phyloP scores from a whole-genome alignment of 2,329 filamentous ascomycete species.

The Chaetomium strumarium region DNA sequence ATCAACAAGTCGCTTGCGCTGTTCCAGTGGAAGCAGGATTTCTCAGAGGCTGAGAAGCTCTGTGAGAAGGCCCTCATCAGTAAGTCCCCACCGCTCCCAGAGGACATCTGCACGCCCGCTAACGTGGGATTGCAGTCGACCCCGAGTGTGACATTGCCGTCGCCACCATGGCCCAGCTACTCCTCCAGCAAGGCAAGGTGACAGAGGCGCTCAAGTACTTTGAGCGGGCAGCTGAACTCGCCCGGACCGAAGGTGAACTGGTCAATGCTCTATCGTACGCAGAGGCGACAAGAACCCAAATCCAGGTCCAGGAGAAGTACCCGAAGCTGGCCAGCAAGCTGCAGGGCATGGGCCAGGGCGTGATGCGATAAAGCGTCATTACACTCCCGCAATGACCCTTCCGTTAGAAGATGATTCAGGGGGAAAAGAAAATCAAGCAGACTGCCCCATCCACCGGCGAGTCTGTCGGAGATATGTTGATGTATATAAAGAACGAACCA shows the following conservation, averaged over 20 bases:
- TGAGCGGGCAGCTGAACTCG: conserved; percentile 89
- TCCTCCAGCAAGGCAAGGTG: conserved; percentile 96
- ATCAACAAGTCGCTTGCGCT: conserved; percentile 98
- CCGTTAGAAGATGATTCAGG: too few species aligned
- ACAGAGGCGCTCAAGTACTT: conserved; percentile 94
- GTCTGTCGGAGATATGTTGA: too few species aligned
- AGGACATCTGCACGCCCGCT: conserved; percentile 6
- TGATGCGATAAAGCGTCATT: conserved; percentile 24
- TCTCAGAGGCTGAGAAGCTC: conserved; percentile 86
- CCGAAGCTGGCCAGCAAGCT: conserved; percentile 71
- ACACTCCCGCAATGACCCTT: too few species aligned
- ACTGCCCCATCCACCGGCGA: too few species aligned
- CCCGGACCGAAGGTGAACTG: conserved; percentile 89
- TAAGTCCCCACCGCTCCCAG: conserved; percentile 44
- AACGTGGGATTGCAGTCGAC: conserved; percentile 61
- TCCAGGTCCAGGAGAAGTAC: conserved; percentile 86
- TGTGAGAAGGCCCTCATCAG: conserved; percentile 97
- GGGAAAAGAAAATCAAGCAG: too few species aligned
- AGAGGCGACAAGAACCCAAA: conserved; percentile 91
- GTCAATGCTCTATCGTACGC: conserved; percentile 95
- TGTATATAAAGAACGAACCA: too few species aligned
- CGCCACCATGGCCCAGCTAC: conserved; percentile 94
- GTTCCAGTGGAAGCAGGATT: conserved; percentile 98
- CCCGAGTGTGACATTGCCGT: conserved; percentile 98
- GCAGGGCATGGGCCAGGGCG: conserved; percentile 43